Conservation (phyloP, 495 filamentous ascomycete species). For the Cladorrhinum samala region DNA sequence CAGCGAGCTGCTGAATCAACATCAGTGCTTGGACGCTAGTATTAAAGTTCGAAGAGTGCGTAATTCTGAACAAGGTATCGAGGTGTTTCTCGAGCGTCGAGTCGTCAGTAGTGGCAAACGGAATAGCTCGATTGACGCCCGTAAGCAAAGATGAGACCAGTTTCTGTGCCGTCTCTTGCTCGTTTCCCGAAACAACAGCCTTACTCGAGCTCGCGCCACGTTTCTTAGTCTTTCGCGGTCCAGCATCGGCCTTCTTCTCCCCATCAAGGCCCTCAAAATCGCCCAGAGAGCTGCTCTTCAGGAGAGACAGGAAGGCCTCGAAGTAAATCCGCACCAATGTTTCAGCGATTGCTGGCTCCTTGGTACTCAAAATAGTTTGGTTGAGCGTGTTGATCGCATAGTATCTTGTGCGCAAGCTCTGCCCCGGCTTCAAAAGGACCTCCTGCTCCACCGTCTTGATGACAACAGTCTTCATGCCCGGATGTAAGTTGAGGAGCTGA, state of each 20-base stretch:
- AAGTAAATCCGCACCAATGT: constrained; percentile 88
- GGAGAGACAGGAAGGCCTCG: constrained; percentile 62
- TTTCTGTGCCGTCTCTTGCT: constrained; percentile 67
- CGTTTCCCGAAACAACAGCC: constrained; percentile 28
- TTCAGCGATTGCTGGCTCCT: constrained; percentile 75
- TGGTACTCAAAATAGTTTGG: constrained; percentile 82
- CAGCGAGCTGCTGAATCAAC: constrained; percentile 87
- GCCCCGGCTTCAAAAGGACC: constrained; percentile 77
- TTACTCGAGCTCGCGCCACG: constrained; percentile 7
- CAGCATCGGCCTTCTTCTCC: constrained; percentile 19
- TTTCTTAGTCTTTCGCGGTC: constrained; percentile 17
- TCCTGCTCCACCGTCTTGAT: constrained; percentile 79
- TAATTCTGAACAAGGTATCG: constrained; percentile 88
- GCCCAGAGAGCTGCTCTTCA: constrained; percentile 53
- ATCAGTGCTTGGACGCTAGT: constrained; percentile 94
- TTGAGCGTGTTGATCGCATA: constrained; percentile 95
- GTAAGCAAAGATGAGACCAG: constrained; percentile 83
- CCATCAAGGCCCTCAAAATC: constrained; percentile 14
- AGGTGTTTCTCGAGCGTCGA: constrained; percentile 77
- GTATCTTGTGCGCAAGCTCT: constrained; percentile 83
- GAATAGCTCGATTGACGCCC: constrained; percentile 91
- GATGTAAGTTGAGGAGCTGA: constrained; percentile 82
- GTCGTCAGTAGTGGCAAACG: constrained; percentile 77
- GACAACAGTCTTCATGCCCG: constrained; percentile 85
- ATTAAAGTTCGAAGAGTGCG: constrained; percentile 97